These are phyloP conservation scores for Trypanosoma lewisi DNA, from an alignment of 208 protist genomes.

Conservation along the genomic window DNA sequence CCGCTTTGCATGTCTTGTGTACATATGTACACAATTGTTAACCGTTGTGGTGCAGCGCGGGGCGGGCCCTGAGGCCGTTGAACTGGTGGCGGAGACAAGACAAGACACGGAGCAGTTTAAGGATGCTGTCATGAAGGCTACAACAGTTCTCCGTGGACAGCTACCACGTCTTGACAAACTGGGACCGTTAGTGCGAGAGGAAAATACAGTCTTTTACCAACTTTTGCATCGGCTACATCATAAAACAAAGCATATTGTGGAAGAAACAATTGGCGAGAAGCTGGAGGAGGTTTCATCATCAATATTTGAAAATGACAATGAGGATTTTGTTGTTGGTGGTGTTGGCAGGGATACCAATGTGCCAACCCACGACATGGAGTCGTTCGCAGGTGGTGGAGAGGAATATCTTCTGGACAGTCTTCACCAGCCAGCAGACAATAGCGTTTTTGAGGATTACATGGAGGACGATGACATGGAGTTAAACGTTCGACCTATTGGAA, in stretches of 20 bases:
- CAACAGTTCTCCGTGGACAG: constrained; percentile 51
- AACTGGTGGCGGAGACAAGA: constrained; percentile 69
- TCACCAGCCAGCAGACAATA: constrained; percentile 70
- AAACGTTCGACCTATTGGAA: not conserved
- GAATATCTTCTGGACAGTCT: constrained; percentile 46
- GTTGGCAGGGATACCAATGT: constrained; percentile 9
- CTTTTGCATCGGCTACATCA: constrained; percentile 63
- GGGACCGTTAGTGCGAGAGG: constrained; percentile 40
- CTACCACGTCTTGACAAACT: constrained; percentile 59
- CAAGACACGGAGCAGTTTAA: constrained; percentile 72
- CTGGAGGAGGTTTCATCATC: constrained; percentile 25
- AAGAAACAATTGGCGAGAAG: constrained; percentile 46
- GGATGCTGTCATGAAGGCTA: constrained; percentile 61
- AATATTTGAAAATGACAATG: not conserved
- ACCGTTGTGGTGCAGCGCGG: constrained; percentile 61
- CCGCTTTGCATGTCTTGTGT: constrained; percentile 80
- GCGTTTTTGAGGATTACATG: constrained; percentile 58
- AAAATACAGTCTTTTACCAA: constrained; percentile 71
- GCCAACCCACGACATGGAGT: not conserved
- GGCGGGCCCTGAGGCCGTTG: constrained; percentile 41
- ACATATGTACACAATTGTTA: constrained; percentile 82
- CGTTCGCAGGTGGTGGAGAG: not conserved
- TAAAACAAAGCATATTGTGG: constrained; percentile 43
- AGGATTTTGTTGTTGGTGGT: not conserved
- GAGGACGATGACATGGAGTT: not conserved